Evolutionary conservation across 2,329 filamentous ascomycete genomes (phyloP).

Genomic region (Zasmidium cellare): DNA sequence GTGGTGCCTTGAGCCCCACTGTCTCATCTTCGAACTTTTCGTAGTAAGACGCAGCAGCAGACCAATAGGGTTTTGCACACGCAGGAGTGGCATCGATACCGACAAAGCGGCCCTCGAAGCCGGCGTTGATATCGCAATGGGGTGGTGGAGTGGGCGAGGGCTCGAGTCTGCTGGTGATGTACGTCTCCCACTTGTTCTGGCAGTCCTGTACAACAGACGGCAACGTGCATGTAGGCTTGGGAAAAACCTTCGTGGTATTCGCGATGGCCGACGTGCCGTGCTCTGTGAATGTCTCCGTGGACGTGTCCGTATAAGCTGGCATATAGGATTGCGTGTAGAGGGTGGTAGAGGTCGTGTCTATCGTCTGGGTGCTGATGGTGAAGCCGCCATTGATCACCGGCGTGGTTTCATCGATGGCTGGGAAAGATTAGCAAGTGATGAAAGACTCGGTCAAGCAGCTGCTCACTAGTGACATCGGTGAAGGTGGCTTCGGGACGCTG

Average conservation of each 20-base stretch:
- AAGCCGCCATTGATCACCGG: constrained; percentile 2
- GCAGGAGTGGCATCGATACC: constrained; percentile 1
- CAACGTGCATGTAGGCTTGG: constrained; percentile 12
- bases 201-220: constrained; percentile 13
- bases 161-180: constrained; percentile 9
- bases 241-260: constrained; percentile 3
- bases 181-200: constrained; percentile 11
- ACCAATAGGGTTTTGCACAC: constrained; percentile 8
- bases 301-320: neutral
- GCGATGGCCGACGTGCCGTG: neutral
- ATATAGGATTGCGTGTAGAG: neutral
- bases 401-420: neutral
- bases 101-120: neutral
- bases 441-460: no score
- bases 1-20: neutral
- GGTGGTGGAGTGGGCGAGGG: constrained; percentile 15
- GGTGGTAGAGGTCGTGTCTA: neutral
- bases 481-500: neutral
- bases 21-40: neutral
- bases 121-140: constrained; percentile 13
- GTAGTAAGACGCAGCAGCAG: neutral
- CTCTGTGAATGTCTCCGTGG: neutral
- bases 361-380: constrained; percentile 4
- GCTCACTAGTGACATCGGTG: neutral
- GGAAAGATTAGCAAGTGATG: neutral